Evolutionary conservation across 176 grass and related monocot genomes (phyloP).

Genomic region (Alopecurus myosuroides): DNA sequence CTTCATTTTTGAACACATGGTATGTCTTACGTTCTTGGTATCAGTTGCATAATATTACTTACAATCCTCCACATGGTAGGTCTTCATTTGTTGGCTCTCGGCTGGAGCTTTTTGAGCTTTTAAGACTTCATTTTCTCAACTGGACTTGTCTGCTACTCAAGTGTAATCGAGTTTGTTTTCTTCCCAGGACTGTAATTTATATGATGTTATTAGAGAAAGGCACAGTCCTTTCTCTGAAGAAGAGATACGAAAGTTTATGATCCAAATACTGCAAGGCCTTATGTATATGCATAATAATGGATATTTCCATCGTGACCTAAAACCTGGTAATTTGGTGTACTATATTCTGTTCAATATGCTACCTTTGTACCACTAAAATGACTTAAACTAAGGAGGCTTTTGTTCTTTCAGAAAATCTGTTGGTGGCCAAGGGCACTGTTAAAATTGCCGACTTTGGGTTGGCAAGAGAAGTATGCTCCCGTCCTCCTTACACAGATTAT

Average conservation of each 20-base stretch:
- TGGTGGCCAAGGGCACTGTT: slow-evolving; percentile 59
- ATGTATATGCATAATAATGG: slow-evolving; percentile 90
- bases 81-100: neutral
- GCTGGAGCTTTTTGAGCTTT: neutral
- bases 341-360: slow-evolving; percentile 6
- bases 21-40: slow-evolving; percentile 15
- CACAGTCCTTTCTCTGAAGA: slow-evolving; percentile 49
- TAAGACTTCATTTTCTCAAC: neutral
- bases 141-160: neutral
- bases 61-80: neutral
- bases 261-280: slow-evolving; percentile 85
- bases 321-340: slow-evolving; percentile 63
- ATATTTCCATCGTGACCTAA: slow-evolving; percentile 91
- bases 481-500: slow-evolving; percentile 92
- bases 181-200: slow-evolving; percentile 65
- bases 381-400: slow-evolving; percentile 1
- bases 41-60: neutral
- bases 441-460: slow-evolving; percentile 98
- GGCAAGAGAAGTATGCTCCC: slow-evolving; percentile 85
- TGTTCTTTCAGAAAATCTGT: slow-evolving; percentile 68
- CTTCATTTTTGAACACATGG: slow-evolving; percentile 98
- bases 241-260: slow-evolving; percentile 61
- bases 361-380: neutral
- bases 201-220: slow-evolving; percentile 74
- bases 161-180: neutral